phyloP scores from a whole-genome alignment of 345 rosid species.

The Eucalyptus marginata region DNA sequence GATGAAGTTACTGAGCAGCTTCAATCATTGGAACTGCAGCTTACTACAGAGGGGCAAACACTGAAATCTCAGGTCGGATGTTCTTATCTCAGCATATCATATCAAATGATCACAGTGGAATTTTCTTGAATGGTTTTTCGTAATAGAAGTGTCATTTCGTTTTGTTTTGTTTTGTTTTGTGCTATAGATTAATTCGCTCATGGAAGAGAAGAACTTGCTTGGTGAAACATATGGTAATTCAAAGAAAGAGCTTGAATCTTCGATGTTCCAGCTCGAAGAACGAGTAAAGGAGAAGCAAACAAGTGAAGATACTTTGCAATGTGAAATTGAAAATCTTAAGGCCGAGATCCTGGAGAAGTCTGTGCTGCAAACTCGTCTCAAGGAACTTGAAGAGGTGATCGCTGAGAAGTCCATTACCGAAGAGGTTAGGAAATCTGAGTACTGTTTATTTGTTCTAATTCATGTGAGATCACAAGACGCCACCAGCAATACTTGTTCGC shows the following conservation, averaged over 20 bases:
- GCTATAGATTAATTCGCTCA: constrained; percentile 51
- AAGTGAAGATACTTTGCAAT: constrained; percentile 22
- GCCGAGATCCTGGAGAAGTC: constrained; percentile 31
- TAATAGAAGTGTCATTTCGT: not conserved
- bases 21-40: constrained; percentile 34
- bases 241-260: constrained; percentile 61
- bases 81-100: not conserved
- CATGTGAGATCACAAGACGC: not conserved
- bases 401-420: constrained; percentile 21
- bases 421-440: constrained; percentile 23
- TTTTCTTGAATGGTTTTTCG: not conserved
- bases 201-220: constrained; percentile 64
- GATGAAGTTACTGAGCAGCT: constrained; percentile 52
- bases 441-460: not conserved
- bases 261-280: constrained; percentile 49
- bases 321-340: constrained; percentile 39
- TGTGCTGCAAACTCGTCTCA: constrained; percentile 32
- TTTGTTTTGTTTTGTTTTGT: not conserved
- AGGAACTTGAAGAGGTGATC: constrained; percentile 50
- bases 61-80: constrained; percentile 68
- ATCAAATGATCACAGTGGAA: not conserved
- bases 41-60: constrained; percentile 52
- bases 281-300: constrained; percentile 34
- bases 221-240: constrained; percentile 48
- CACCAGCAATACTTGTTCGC: not conserved